phyloP scores from a whole-genome alignment of 2,329 filamentous ascomycete species.

The Fusarium verticillioides region DNA sequence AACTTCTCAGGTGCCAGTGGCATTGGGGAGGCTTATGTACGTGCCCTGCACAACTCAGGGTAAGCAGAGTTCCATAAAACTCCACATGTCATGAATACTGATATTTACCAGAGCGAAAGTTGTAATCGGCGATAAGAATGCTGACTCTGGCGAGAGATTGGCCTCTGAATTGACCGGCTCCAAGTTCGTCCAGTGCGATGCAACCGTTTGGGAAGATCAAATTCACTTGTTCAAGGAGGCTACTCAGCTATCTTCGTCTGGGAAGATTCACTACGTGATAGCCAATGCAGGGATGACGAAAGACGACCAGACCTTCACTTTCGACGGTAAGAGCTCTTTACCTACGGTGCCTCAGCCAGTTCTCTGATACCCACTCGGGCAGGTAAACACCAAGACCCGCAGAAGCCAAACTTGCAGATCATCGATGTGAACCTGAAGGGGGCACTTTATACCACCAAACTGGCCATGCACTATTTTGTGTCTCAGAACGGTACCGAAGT shows the following conservation, averaged over 20 bases:
- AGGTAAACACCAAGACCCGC: background rate
- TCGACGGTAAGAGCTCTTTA: background rate
- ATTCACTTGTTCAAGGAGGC: background rate
- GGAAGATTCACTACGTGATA: background rate
- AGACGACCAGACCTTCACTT: background rate
- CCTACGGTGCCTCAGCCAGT: too few species aligned
- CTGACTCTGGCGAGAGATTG: background rate
- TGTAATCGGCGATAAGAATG: background rate
- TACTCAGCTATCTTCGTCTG: background rate
- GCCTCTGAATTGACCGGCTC: background rate
- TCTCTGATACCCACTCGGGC: background rate
- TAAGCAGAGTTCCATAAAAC: background rate
- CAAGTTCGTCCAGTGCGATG: background rate
- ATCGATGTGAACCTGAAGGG: background rate
- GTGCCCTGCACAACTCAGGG: background rate
- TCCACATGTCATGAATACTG: accelerated
- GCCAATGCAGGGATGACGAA: constrained; percentile 7
- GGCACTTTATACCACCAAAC: background rate
- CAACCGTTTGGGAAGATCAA: background rate
- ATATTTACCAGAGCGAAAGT: background rate
- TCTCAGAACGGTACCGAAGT: background rate
- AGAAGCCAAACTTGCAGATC: background rate
- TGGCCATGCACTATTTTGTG: constrained; percentile 4
- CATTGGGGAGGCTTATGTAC: constrained; percentile 1
- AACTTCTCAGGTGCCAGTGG: background rate